Conservation (phyloP, 768 basidiomycete species). For the Mycena maculata region DNA sequence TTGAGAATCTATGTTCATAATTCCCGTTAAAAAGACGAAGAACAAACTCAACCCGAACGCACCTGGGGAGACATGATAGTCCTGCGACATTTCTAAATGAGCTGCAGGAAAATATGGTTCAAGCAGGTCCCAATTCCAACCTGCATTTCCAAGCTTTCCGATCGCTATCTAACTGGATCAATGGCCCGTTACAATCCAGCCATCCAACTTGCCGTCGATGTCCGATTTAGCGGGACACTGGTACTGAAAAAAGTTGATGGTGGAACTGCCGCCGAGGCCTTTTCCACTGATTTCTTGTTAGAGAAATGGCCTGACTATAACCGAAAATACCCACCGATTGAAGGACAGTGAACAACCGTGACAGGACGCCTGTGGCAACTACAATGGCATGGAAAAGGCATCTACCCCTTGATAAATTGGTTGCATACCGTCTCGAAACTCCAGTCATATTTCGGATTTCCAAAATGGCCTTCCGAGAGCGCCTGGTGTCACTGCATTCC, state of each 20-base stretch:
- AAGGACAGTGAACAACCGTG: conserved; percentile 18
- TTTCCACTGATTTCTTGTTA: conserved; percentile 28
- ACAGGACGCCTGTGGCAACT: conserved; percentile 32
- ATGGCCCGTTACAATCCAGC: background rate
- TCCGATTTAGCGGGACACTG: conserved; percentile 32
- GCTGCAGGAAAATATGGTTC: no score
- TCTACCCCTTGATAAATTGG: background rate
- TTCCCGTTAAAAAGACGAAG: background rate
- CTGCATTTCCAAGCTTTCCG: conserved; percentile 11
- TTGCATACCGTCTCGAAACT: conserved; percentile 33
- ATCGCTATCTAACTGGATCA: conserved; percentile 1
- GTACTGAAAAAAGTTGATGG: conserved; percentile 35
- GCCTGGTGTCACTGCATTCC: conserved; percentile 18
- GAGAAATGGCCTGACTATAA: background rate
- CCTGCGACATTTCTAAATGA: no score
- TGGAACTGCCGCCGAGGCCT: conserved; percentile 38
- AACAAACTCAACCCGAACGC: background rate
- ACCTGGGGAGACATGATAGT: conserved; percentile 41
- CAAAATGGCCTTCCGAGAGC: conserved; percentile 30
- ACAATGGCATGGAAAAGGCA: background rate
- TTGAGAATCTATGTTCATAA: conserved; percentile 41
- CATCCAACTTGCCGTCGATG: conserved; percentile 31
- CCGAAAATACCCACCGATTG: background rate
- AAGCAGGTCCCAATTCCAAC: conserved; percentile 29
- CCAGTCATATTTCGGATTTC: conserved; percentile 39